Conservation (phyloP, 495 filamentous ascomycete species). For the Glarea lozoyensis region DNA sequence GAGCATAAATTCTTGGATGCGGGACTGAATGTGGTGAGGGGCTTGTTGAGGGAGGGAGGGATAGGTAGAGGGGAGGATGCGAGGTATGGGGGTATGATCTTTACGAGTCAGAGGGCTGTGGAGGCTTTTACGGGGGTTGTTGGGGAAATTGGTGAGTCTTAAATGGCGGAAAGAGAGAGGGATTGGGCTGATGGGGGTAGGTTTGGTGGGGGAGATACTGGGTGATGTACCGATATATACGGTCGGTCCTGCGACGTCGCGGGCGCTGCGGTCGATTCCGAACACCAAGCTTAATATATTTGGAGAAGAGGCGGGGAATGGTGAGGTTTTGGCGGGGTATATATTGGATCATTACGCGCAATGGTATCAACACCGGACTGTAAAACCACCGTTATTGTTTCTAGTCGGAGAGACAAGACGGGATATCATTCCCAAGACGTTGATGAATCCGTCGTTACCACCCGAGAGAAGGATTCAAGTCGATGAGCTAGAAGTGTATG, state of each 20-base stretch:
- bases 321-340: conserved; percentile 63
- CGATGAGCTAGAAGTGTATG: conserved; percentile 75
- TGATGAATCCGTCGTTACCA: conserved; percentile 45
- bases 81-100: conserved; percentile 74
- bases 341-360: conserved; percentile 64
- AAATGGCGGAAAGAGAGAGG: too few species aligned
- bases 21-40: conserved; percentile 30
- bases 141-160: too few species aligned
- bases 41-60: conserved; percentile 24
- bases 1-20: conserved; percentile 51
- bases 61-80: conserved; percentile 16
- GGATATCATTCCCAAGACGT: conserved; percentile 76
- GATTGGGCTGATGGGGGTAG: too few species aligned
- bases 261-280: conserved; percentile 54
- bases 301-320: conserved; percentile 74
- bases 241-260: conserved; percentile 84
- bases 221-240: conserved; percentile 71
- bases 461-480: conserved; percentile 44
- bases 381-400: conserved; percentile 68
- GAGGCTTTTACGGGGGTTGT: conserved; percentile 72
- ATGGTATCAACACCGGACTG: conserved; percentile 26
- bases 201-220: too few species aligned
- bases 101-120: conserved; percentile 90
- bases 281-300: conserved; percentile 43
- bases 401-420: conserved; percentile 77